Evolutionary conservation across 1,284 basidiomycete species (phyloP).

Genomic region (Cystobasidium sp.): DNA sequence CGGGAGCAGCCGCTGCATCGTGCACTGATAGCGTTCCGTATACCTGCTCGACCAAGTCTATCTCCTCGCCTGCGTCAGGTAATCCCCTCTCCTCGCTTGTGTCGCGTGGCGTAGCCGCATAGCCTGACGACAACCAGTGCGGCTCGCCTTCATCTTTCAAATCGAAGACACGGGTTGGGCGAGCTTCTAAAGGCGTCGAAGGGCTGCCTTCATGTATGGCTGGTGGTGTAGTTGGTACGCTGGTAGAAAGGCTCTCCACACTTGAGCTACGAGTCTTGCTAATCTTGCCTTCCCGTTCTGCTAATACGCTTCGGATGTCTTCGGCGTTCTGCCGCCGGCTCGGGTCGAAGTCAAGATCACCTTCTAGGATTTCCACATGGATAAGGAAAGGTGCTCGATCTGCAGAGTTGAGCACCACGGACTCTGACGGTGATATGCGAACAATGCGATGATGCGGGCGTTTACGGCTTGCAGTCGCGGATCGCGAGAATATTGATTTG

Average conservation of each 20-base stretch:
- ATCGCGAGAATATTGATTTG: conserved; percentile 8
- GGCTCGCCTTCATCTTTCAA: too few relatives aligned
- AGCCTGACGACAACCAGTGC: too few relatives aligned
- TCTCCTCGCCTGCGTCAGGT: conserved; percentile 68
- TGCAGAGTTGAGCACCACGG: conserved; percentile 97
- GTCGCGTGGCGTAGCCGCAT: not conserved
- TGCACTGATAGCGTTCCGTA: conserved; percentile 78
- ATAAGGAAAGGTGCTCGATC: conserved; percentile 93
- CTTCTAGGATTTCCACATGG: conserved; percentile 86
- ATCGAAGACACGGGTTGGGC: too few relatives aligned
- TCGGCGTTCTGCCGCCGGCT: conserved; percentile 71
- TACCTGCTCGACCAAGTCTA: conserved; percentile 91
- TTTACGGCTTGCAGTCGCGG: not conserved
- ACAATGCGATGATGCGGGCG: conserved; percentile 87
- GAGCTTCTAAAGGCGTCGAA: too few relatives aligned
- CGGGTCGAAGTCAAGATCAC: conserved; percentile 94
- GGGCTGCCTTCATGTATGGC: too few relatives aligned
- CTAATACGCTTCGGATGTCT: conserved; percentile 50
- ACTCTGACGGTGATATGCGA: conserved; percentile 95
- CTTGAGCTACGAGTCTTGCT: not conserved
- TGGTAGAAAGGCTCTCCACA: not conserved
- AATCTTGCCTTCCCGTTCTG: conserved; percentile 47
- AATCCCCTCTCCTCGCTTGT: not conserved
- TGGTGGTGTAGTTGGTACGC: not conserved
- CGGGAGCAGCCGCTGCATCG: conserved; percentile 75